Conservation (phyloP, 1,139 yeast species). For the Yamadazyma mexicana region DNA sequence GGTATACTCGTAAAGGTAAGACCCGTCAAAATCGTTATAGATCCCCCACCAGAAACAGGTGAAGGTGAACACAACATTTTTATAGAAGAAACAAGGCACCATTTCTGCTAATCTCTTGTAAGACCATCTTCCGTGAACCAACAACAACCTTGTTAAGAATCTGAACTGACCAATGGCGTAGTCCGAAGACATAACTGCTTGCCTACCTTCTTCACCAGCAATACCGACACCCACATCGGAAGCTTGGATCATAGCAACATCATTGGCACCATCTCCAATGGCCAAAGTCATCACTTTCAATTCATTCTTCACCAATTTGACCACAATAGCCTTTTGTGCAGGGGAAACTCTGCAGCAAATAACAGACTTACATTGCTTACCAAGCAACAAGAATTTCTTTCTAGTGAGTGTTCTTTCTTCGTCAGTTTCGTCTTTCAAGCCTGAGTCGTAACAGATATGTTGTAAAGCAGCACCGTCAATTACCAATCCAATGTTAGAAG, state of each 20-base stretch:
- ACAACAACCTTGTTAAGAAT: constrained; percentile 50
- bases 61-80: constrained; percentile 59
- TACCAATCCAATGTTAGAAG: constrained; percentile 46
- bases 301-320: constrained; percentile 49
- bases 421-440: constrained; percentile 16
- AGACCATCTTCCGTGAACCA: constrained; percentile 69
- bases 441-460: constrained; percentile 33
- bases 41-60: constrained; percentile 66
- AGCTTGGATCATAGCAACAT: constrained; percentile 69
- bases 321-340: constrained; percentile 61
- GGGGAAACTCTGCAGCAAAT: constrained; percentile 68
- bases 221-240: constrained; percentile 68
- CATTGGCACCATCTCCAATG: constrained; percentile 69
- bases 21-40: constrained; percentile 58
- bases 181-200: constrained; percentile 68
- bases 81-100: constrained; percentile 66
- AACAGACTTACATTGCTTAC: constrained; percentile 61
- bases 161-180: constrained; percentile 67
- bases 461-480: constrained; percentile 58
- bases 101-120: constrained; percentile 62
- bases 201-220: constrained; percentile 70
- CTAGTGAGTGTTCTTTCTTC: constrained; percentile 19
- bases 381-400: constrained; percentile 51
- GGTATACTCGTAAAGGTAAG: constrained; percentile 62
- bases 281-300: constrained; percentile 64